phyloP scores from a whole-genome alignment of 2,329 filamentous ascomycete genomes.

The Elsinoe australis region DNA sequence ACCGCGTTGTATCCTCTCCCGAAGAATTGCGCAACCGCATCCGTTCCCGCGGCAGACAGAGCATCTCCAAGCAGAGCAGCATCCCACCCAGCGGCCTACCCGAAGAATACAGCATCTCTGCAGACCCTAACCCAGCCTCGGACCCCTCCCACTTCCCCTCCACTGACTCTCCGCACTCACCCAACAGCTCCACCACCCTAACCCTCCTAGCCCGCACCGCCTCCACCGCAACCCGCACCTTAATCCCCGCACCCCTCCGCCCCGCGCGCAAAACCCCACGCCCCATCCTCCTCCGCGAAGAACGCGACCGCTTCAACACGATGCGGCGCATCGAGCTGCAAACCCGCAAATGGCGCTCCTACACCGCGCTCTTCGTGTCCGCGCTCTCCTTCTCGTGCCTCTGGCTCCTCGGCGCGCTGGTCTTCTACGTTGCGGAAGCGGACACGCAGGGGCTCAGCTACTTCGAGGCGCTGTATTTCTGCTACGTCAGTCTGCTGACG shows the following conservation, averaged over 20 bases:
- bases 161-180: neutral
- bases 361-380: slow-evolving; percentile 65
- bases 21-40: slow-evolving; percentile 40
- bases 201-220: slow-evolving; percentile 21
- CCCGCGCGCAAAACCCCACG: slow-evolving; percentile 34
- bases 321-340: slow-evolving; percentile 69
- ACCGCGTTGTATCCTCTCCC: slow-evolving; percentile 47
- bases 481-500: slow-evolving; percentile 73
- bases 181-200: slow-evolving; percentile 16
- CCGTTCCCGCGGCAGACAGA: too few species aligned
- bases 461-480: slow-evolving; percentile 77
- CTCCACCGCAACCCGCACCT: slow-evolving; percentile 20
- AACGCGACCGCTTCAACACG: slow-evolving; percentile 34
- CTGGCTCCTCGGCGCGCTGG: slow-evolving; percentile 71
- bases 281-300: slow-evolving; percentile 49
- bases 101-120: neutral
- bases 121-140: neutral
- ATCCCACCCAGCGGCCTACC: too few species aligned
- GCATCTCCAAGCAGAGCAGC: too few species aligned
- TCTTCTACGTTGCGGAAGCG: slow-evolving; percentile 60
- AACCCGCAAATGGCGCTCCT: slow-evolving; percentile 59
- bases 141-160: neutral
- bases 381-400: slow-evolving; percentile 60
- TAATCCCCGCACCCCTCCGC: slow-evolving; percentile 17
- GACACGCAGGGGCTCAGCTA: slow-evolving; percentile 56